Percentiles rank a stretch among this genome's conserved stretches.
phyloP scores from a whole-genome alignment of 495 filamentous ascomycete genomes.

The Podospora fimiseda region DNA sequence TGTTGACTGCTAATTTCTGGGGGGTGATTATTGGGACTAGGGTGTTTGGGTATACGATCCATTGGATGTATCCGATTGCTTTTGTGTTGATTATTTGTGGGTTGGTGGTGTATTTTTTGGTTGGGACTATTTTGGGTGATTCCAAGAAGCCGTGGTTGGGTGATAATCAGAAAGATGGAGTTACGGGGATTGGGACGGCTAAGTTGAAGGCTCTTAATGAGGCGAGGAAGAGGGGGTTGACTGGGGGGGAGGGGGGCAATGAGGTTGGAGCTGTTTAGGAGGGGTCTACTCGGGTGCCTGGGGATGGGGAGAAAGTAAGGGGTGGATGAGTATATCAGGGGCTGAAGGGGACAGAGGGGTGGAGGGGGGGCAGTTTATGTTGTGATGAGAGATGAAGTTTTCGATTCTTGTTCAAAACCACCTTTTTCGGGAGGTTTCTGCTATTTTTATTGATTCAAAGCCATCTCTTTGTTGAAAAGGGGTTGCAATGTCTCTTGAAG shows the following conservation, averaged over 20 bases:
- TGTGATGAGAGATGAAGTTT: neutral
- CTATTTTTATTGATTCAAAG: too few relatives aligned
- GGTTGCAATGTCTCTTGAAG: neutral
- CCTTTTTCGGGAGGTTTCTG: too few relatives aligned
- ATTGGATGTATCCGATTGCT: conserved; percentile 91
- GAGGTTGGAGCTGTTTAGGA: neutral
- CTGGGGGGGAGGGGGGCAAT: neutral
- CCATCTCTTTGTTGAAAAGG: neutral
- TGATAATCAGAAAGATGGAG: conserved; percentile 70
- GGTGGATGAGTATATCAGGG: neutral
- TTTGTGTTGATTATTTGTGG: conserved; percentile 87
- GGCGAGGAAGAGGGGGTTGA: conserved; percentile 32
- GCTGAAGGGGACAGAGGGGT: neutral
- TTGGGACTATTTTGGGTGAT: conserved; percentile 73
- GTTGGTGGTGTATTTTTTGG: conserved; percentile 74
- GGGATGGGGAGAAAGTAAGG: neutral
- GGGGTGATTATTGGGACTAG: conserved; percentile 82
- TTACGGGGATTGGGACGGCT: conserved; percentile 81
- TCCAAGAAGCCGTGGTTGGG: conserved; percentile 93
- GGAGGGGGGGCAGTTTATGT: neutral
- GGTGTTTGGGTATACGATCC: conserved; percentile 73
- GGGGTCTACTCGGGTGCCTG: neutral
- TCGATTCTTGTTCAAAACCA: too few relatives aligned
- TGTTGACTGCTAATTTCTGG: conserved; percentile 97
- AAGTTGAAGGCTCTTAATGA: conserved; percentile 66